Conservation (phyloP, 371 early-diverging fungal genomes). For the Chytridium lagenaria region DNA sequence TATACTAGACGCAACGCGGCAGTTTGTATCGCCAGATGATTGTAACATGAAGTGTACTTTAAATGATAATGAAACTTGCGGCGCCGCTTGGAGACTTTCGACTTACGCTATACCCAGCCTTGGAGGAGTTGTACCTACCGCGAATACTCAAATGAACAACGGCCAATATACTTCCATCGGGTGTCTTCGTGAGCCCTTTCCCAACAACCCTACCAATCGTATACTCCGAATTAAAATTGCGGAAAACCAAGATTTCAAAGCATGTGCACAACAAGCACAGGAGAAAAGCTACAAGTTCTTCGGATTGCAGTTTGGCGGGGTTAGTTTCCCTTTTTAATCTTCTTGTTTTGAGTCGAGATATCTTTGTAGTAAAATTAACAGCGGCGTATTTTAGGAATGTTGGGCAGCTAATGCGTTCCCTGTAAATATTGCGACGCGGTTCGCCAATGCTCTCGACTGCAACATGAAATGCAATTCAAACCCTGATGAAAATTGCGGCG, state of each 20-base stretch:
- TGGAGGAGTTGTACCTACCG: neutral
- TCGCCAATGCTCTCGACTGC: too few relatives aligned
- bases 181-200: neutral
- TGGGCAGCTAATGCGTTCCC: too few relatives aligned
- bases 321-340: neutral
- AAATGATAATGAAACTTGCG: neutral
- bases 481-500: too few relatives aligned
- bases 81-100: slow-evolving; percentile 8
- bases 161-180: too few relatives aligned
- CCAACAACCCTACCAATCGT: neutral
- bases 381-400: too few relatives aligned
- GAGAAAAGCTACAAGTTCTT: neutral
- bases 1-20: neutral
- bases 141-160: neutral
- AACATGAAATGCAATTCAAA: too few relatives aligned
- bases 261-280: neutral
- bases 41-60: neutral
- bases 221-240: neutral
- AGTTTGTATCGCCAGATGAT: neutral
- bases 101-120: neutral
- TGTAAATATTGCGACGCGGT: too few relatives aligned
- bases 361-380: too few relatives aligned
- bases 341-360: too few relatives aligned
- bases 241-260: neutral
- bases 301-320: neutral